Conservation (phyloP, 768 basidiomycete species). For the Boletellus emodensis region DNA sequence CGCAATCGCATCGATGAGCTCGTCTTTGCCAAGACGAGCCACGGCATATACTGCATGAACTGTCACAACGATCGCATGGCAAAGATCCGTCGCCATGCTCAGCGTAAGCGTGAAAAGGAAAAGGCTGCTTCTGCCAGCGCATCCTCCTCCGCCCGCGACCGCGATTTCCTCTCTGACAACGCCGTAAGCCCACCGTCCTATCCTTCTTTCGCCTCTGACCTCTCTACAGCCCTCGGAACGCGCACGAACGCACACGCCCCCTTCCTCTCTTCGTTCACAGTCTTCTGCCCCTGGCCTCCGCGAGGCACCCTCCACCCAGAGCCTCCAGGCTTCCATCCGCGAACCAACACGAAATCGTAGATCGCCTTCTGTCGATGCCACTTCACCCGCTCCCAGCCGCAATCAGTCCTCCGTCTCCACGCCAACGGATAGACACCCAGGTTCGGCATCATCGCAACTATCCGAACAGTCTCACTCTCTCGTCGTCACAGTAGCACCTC, state of each 20-base stretch:
- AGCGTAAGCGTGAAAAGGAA: slow-evolving; percentile 75
- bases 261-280: slow-evolving; percentile 21
- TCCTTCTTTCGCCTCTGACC: neutral
- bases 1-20: slow-evolving; percentile 94
- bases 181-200: slow-evolving; percentile 34
- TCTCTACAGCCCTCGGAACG: neutral
- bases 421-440: slow-evolving; percentile 17
- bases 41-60: slow-evolving; percentile 98
- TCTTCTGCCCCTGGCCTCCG: slow-evolving; percentile 20
- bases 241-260: neutral
- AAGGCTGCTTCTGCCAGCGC: slow-evolving; percentile 30
- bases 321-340: slow-evolving; percentile 12
- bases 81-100: slow-evolving; percentile 84
- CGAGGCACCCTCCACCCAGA: slow-evolving; percentile 24
- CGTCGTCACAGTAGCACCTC: slow-evolving; percentile 43
- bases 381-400: too few species aligned
- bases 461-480: slow-evolving; percentile 34
- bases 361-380: too few species aligned
- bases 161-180: slow-evolving; percentile 34
- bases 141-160: slow-evolving; percentile 26
- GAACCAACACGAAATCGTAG: neutral
- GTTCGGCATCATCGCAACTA: slow-evolving; percentile 15
- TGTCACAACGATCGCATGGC: slow-evolving; percentile 98
- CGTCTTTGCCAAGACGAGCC: slow-evolving; percentile 96
- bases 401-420: slow-evolving; percentile 9